These are phyloP conservation scores for Aureobasidium mangrovei DNA, from an alignment of 2,329 filamentous ascomycete genomes.

Conservation along the genomic window DNA sequence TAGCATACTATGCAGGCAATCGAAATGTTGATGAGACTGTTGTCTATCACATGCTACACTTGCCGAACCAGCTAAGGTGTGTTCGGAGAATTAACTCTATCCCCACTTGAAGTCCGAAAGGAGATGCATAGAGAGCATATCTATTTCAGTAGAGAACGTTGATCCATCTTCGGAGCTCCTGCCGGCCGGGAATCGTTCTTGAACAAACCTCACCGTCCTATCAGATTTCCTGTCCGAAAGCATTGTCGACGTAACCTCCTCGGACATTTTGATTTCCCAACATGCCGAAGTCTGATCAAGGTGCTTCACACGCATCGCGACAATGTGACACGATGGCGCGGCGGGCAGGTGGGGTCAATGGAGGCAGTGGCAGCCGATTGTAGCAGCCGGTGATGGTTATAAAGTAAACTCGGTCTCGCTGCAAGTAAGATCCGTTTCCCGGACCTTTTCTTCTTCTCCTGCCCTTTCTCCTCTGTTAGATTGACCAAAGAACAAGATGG, in stretches of 20 bases:
- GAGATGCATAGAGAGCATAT: not conserved
- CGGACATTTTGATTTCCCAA: constrained; percentile 1
- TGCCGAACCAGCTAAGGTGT: not conserved
- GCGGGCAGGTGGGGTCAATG: not conserved
- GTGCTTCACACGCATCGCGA: not conserved
- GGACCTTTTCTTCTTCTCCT: not conserved
- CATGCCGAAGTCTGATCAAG: not conserved
- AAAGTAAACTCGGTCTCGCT: not conserved
- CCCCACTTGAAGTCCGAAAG: not conserved
- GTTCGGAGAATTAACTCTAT: constrained; percentile 11
- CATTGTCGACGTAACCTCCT: not conserved
- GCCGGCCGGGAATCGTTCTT: no score
- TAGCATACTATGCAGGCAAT: no score
- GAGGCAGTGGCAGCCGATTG: not conserved
- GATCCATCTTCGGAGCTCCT: not conserved
- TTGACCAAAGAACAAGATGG: constrained; percentile 25
- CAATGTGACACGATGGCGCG: not conserved
- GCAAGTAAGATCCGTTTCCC: not conserved
- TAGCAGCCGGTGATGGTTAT: not conserved
- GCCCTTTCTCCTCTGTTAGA: no score
- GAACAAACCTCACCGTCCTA: no score
- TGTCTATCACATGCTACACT: no score
- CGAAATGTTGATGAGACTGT: no score
- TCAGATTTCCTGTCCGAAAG: not conserved
- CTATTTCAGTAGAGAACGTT: not conserved